phyloP scores from a whole-genome alignment of 2,329 filamentous ascomycete genomes.

The Stromatinia cepivora region DNA sequence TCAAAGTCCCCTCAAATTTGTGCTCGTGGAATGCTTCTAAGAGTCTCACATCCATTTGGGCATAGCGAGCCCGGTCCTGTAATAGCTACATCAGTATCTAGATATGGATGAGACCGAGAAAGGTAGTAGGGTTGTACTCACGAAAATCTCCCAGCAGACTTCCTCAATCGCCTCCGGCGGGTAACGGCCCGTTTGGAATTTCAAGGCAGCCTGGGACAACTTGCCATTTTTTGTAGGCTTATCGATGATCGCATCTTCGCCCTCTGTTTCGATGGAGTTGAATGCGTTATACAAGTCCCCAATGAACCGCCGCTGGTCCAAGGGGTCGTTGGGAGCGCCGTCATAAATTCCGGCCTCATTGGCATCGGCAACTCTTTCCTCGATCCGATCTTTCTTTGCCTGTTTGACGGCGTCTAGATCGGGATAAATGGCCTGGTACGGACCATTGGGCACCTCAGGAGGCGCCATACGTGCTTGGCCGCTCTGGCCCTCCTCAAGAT shows the following conservation, averaged over 20 bases:
- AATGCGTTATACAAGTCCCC: slow-evolving; percentile 28
- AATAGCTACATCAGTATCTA: neutral
- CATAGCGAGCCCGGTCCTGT: slow-evolving; percentile 23
- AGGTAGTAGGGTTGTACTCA: slow-evolving; percentile 20
- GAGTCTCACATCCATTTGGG: slow-evolving; percentile 23
- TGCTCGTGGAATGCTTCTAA: slow-evolving; percentile 25
- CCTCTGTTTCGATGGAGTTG: slow-evolving; percentile 17
- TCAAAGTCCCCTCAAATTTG: slow-evolving; percentile 22
- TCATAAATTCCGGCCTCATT: neutral
- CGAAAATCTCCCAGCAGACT: slow-evolving; percentile 31
- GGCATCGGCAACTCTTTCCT: neutral
- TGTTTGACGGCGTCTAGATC: neutral
- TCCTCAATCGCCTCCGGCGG: slow-evolving; percentile 24
- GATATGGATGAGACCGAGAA: neutral
- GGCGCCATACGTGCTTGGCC: neutral
- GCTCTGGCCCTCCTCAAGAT: neutral
- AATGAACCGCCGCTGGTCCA: slow-evolving; percentile 17
- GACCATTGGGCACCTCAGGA: neutral
- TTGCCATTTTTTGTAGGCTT: slow-evolving; percentile 29
- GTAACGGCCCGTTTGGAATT: slow-evolving; percentile 26
- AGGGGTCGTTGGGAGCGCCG: neutral
- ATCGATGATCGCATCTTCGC: slow-evolving; percentile 27
- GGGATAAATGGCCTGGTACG: slow-evolving; percentile 13
- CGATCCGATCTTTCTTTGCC: neutral
- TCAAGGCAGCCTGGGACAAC: slow-evolving; percentile 27